Evolutionary conservation across 2,329 filamentous ascomycete species (phyloP).

Genomic region (Cladophialophora exuberans): DNA sequence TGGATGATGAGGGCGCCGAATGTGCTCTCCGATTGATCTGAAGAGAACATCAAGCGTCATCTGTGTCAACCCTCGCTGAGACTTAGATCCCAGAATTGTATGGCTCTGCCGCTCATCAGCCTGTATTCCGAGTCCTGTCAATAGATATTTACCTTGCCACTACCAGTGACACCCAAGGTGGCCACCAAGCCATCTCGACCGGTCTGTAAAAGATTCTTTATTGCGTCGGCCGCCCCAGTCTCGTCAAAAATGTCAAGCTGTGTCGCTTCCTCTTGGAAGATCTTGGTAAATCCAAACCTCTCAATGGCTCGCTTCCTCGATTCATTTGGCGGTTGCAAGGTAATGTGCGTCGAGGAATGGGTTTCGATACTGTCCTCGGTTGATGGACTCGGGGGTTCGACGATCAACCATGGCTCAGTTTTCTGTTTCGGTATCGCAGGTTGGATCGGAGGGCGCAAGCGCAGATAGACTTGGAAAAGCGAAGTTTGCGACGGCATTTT

Average conservation of each 20-base stretch:
- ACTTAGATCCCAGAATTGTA: slow-evolving; percentile 87
- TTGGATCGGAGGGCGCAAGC: slow-evolving; percentile 70
- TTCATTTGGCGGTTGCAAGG: slow-evolving; percentile 79
- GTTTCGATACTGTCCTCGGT: slow-evolving; percentile 42
- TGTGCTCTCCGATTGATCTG: slow-evolving; percentile 72
- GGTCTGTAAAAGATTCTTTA: slow-evolving; percentile 81
- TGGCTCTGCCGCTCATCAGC: slow-evolving; percentile 67
- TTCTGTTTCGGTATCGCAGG: slow-evolving; percentile 43
- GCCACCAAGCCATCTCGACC: slow-evolving; percentile 88
- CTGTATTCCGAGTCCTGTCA: background rate
- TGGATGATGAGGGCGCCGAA: slow-evolving; percentile 62
- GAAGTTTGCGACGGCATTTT: slow-evolving; percentile 41
- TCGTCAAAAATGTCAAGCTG: slow-evolving; percentile 87
- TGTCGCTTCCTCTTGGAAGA: slow-evolving; percentile 83
- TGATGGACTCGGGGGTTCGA: slow-evolving; percentile 61
- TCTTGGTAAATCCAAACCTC: slow-evolving; percentile 89
- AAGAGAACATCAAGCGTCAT: slow-evolving; percentile 89
- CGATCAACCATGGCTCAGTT: slow-evolving; percentile 74
- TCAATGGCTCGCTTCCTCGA: slow-evolving; percentile 84
- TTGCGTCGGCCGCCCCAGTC: slow-evolving; percentile 56
- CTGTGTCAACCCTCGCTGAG: slow-evolving; percentile 87
- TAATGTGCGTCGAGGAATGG: slow-evolving; percentile 67
- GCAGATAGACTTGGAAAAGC: slow-evolving; percentile 90
- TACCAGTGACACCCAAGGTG: slow-evolving; percentile 91
- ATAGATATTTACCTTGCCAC: slow-evolving; percentile 74